These are phyloP conservation scores for Cylindricascospora bacillispora DNA, from an alignment of 1,139 yeast species.

Conservation along the genomic window DNA sequence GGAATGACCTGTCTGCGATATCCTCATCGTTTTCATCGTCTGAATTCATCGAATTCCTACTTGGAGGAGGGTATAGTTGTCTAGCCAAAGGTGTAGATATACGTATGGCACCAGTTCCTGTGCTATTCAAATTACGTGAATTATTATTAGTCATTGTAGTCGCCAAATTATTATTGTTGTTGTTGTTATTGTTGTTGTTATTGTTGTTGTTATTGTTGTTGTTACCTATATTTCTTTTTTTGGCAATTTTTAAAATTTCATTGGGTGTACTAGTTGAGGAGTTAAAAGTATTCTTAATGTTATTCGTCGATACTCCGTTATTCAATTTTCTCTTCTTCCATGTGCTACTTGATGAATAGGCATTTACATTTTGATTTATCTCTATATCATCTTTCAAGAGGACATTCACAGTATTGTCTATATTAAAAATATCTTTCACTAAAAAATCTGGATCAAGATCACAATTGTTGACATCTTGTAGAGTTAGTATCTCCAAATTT, in stretches of 20 bases:
- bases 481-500: slow-evolving; percentile 35
- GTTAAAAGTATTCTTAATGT: no score
- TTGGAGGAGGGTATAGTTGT: slow-evolving; percentile 26
- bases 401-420: slow-evolving; percentile 43
- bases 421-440: slow-evolving; percentile 47
- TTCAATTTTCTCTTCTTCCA: slow-evolving; percentile 16
- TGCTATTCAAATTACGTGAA: slow-evolving; percentile 4
- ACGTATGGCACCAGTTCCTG: slow-evolving; percentile 16
- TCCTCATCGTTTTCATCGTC: slow-evolving; percentile 17
- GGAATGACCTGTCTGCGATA: slow-evolving; percentile 22
- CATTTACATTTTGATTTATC: slow-evolving; percentile 9
- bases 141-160: slow-evolving; percentile 8
- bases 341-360: slow-evolving; percentile 9
- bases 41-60: slow-evolving; percentile 14
- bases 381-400: slow-evolving; percentile 33
- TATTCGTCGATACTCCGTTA: slow-evolving; percentile 6
- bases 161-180: no score
- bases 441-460: slow-evolving; percentile 68
- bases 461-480: slow-evolving; percentile 54
- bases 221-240: slow-evolving; percentile 12
- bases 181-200: background rate
- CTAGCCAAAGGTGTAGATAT: slow-evolving; percentile 29
- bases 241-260: slow-evolving; percentile 14
- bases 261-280: slow-evolving; percentile 3
- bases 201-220: background rate